These are phyloP conservation scores for Pichia eremophila DNA, from an alignment of 805 yeast genomes.

Conservation along the genomic window DNA sequence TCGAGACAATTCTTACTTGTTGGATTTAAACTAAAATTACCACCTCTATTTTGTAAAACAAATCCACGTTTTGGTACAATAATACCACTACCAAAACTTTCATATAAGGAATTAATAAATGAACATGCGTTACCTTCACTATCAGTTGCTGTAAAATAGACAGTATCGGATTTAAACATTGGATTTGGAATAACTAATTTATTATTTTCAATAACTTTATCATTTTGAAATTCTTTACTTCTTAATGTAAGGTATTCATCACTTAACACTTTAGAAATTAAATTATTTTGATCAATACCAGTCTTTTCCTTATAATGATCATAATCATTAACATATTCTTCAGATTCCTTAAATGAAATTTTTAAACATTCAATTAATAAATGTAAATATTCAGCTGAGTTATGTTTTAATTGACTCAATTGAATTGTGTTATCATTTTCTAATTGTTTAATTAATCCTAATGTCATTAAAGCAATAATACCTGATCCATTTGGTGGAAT, in stretches of 20 bases:
- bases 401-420: constrained; percentile 41
- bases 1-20: constrained; percentile 51
- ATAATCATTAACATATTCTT: constrained; percentile 62
- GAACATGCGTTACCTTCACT: constrained; percentile 71
- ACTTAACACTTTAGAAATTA: constrained; percentile 35
- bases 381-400: constrained; percentile 64
- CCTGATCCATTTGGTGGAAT: constrained; percentile 85
- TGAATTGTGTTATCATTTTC: constrained; percentile 35
- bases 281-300: constrained; percentile 9
- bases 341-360: constrained; percentile 65
- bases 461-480: constrained; percentile 59
- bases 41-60: constrained; percentile 67
- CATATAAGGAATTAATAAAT: constrained; percentile 67
- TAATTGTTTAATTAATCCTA: constrained; percentile 55
- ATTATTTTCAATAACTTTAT: constrained; percentile 31
- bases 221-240: constrained; percentile 34
- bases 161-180: constrained; percentile 57
- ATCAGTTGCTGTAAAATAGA: constrained; percentile 58
- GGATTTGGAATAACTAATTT: constrained; percentile 39
- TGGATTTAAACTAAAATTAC: constrained; percentile 56
- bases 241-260: constrained; percentile 42
- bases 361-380: constrained; percentile 62
- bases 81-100: constrained; percentile 61
- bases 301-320: constrained; percentile 24
- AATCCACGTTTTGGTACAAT: constrained; percentile 60